A percentile compares a stretch with the other conserved stretches of the same genome.
phyloP scores from a whole-genome alignment of 1,284 basidiomycete genomes.

The Amylostereum areolatum region DNA sequence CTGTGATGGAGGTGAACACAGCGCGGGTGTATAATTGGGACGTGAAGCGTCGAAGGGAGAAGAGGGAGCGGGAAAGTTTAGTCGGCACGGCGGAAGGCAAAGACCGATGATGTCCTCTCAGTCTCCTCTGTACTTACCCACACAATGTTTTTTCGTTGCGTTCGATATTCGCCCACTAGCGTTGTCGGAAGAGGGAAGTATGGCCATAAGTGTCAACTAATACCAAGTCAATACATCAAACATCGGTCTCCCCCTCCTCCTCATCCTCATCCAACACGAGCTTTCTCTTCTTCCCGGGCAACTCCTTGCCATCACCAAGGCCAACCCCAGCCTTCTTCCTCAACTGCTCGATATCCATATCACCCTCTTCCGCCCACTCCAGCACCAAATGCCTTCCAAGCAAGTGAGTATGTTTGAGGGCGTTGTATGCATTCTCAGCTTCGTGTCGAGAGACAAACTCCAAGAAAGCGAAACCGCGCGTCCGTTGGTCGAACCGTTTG shows the following conservation, averaged over 20 bases:
- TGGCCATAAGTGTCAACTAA: too few species aligned
- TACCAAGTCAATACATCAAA: too few species aligned
- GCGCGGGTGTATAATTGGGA: constrained; percentile 97
- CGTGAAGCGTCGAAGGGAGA: constrained; percentile 75
- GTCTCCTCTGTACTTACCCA: too few species aligned
- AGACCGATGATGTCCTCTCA: background rate
- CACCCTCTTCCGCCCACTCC: constrained; percentile 87
- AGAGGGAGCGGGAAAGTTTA: constrained; percentile 37
- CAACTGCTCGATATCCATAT: constrained; percentile 66
- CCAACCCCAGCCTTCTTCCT: constrained; percentile 77
- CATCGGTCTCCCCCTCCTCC: too few species aligned
- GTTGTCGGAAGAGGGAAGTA: too few species aligned
- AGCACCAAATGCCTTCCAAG: constrained; percentile 92
- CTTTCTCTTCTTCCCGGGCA: constrained; percentile 71
- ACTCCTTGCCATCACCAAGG: constrained; percentile 55
- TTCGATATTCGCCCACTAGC: too few species aligned
- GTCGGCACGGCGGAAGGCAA: background rate
- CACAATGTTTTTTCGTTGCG: too few species aligned
- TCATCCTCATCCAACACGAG: constrained; percentile 46
- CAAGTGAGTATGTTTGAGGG: constrained; percentile 90
- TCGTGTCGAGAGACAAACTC: constrained; percentile 87
- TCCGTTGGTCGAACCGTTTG: constrained; percentile 79
- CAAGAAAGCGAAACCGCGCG: constrained; percentile 93
- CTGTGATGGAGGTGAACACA: constrained; percentile 97
- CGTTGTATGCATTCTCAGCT: constrained; percentile 79